Base-by-base conservation (phyloP, 768 basidiomycete genomes). In the Cystoderma amianthinum region DNA sequence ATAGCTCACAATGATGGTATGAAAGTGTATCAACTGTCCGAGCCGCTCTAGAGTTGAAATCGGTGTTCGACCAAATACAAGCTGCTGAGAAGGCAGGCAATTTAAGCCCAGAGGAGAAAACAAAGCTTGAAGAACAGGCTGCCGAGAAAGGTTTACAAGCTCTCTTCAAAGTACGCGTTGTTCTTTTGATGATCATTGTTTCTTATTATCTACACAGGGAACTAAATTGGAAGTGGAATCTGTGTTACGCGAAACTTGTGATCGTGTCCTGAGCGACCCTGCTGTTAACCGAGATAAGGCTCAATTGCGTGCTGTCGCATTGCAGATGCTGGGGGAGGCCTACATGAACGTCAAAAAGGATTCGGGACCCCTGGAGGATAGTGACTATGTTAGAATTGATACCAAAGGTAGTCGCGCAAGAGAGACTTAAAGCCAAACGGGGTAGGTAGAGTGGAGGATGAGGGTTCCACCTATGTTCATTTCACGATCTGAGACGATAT, bases 81-180 rank as follows among this genome's bases (percentile, higher is more conserved):
- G 87, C 87, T 0, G 91, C 90, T 0, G 91, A 94, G 59, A 82
- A 84, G 54, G 80, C 84, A 2, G 91, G 91, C 1, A 87, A 82
- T 44, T 62, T 92, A 30, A 69, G 65, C 20, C 77, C 82, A 0
- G 90, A 91, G 32, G 87, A 92, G 63, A 83, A 79, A 64, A 80
- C 74, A 56, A 76, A 80, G 43, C 64, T 95, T 1, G 92, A 95
- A 55, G 92, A 94, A 50, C 86, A 91, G 52, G 92, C 92, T 1
- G 91, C 92, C 0, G 91, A 94, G 67, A 94, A 93, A 59, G 92
- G 89, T 10, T 59, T 94, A 1, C 87, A 91, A 51, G 89, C 91
- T 1, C 63, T 94, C 21, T 94, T 94, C 75, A 94, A 93, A 72
- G 88, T 83, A 38, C 19, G 51, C 39, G 21, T 32, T 17, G 4